These are phyloP conservation scores for Teratosphaeria pseudoeucalypti DNA, from an alignment of 2,329 filamentous ascomycete genomes.

Conservation along the genomic window DNA sequence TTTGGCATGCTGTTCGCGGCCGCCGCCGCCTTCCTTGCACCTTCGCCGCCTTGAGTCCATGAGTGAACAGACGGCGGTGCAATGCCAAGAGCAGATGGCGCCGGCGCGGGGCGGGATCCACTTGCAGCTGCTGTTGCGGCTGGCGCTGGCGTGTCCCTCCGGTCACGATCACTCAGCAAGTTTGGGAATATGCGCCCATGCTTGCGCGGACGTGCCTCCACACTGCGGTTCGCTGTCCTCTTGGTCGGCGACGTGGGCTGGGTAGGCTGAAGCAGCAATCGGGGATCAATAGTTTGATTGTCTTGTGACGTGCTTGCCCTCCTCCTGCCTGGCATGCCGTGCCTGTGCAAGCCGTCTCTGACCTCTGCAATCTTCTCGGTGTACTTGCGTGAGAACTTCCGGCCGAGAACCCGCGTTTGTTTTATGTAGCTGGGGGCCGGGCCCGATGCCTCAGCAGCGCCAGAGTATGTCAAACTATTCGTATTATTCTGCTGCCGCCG, in stretches of 20 bases:
- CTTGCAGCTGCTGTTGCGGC: conserved; percentile 7
- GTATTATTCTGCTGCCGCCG: background rate
- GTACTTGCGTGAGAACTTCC: conserved; percentile 5
- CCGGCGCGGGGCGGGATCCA: conserved; percentile 10
- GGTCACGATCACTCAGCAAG: conserved; percentile 11
- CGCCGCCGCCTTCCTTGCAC: conserved; percentile 22
- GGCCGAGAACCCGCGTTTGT: conserved; percentile 1
- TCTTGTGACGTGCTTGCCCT: conserved; percentile 17
- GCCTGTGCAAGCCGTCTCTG: conserved; percentile 4
- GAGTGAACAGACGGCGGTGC: background rate
- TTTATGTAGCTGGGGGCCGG: background rate
- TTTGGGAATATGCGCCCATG: conserved; percentile 7
- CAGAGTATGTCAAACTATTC: background rate
- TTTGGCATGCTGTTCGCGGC: conserved; percentile 8
- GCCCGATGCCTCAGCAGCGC: background rate
- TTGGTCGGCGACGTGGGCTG: conserved; percentile 20
- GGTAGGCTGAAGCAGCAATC: background rate
- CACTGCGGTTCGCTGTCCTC: conserved; percentile 14
- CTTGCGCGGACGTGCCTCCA: conserved; percentile 19
- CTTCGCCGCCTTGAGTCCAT: conserved; percentile 17
- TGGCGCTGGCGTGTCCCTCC: conserved; percentile 26
- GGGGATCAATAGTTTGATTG: background rate
- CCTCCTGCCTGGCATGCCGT: conserved; percentile 8
- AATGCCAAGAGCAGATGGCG: background rate
- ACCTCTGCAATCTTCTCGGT: conserved; percentile 6